Conservation (phyloP, 78 protist species). For the Anaeramoeba flamelloides region DNA sequence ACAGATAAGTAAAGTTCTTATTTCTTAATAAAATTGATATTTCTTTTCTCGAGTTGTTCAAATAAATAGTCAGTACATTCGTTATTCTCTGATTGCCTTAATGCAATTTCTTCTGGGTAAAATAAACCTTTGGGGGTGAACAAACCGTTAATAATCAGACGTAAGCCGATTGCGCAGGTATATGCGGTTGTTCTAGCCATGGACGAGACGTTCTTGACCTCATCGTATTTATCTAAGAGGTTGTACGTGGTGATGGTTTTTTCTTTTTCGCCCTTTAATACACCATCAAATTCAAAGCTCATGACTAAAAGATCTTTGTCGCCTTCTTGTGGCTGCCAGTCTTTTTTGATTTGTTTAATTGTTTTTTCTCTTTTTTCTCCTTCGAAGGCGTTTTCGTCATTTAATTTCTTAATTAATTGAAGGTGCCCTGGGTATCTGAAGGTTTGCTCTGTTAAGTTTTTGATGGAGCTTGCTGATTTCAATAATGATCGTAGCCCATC, state of each 20-base stretch:
- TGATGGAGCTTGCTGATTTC: neutral
- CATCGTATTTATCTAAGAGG: neutral
- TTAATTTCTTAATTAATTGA: neutral
- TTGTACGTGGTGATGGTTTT: neutral
- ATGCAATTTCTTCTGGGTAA: neutral
- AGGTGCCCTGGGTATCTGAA: neutral
- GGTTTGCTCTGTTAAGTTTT: neutral
- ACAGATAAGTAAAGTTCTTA: too few species aligned
- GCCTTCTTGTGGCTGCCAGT: neutral
- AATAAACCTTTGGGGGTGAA: neutral
- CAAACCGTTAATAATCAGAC: neutral
- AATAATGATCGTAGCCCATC: neutral
- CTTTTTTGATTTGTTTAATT: neutral
- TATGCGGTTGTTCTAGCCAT: neutral
- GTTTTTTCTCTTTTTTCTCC: neutral
- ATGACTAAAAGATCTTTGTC: neutral
- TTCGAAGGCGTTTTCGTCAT: neutral
- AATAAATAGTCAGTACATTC: neutral
- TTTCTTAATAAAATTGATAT: neutral
- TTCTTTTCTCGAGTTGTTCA: neutral
- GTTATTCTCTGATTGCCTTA: neutral
- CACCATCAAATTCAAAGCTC: too few species aligned
- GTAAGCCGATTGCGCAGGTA: neutral
- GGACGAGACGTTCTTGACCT: neutral
- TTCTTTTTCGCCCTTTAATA: neutral